Conservation (phyloP, 768 basidiomycete species). For the Lepiota subincarnata region DNA sequence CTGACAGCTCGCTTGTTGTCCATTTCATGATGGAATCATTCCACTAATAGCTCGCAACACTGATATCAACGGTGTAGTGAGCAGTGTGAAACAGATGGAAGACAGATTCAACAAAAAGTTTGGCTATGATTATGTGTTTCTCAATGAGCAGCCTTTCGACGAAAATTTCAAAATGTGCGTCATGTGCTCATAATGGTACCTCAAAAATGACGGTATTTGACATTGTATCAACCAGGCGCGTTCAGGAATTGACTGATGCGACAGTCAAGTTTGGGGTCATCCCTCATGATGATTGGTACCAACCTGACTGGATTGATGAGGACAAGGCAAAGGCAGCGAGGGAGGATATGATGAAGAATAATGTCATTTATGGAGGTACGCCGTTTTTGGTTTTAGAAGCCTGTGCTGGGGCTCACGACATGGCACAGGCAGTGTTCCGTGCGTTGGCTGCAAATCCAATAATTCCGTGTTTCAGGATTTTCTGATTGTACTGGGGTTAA, state of each 20-base stretch:
- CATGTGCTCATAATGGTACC: not conserved
- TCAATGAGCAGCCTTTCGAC: slow-evolving; percentile 77
- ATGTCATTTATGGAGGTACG: slow-evolving; percentile 66
- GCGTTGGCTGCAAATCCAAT: slow-evolving; percentile 24
- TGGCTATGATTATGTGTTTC: slow-evolving; percentile 79
- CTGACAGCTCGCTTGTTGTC: not conserved
- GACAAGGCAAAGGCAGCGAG: slow-evolving; percentile 57
- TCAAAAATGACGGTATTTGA: not conserved
- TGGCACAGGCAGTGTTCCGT: slow-evolving; percentile 70
- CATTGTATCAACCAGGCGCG: slow-evolving; percentile 34
- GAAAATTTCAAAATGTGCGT: slow-evolving; percentile 66
- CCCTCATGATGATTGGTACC: slow-evolving; percentile 71
- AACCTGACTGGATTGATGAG: slow-evolving; percentile 82
- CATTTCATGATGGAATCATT: not conserved
- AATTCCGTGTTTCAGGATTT: not conserved
- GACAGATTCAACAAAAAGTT: slow-evolving; percentile 89
- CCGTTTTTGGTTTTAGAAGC: not conserved
- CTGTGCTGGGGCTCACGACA: slow-evolving; percentile 4
- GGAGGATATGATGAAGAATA: slow-evolving; percentile 63
- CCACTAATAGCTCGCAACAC: slow-evolving; percentile 47
- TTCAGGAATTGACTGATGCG: slow-evolving; percentile 55
- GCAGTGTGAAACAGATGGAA: slow-evolving; percentile 75
- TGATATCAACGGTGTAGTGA: slow-evolving; percentile 55
- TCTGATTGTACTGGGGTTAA: not conserved
- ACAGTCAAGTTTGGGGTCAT: slow-evolving; percentile 76